phyloP scores from a whole-genome alignment of 306 rosid species.

The Begonia masoniana region DNA sequence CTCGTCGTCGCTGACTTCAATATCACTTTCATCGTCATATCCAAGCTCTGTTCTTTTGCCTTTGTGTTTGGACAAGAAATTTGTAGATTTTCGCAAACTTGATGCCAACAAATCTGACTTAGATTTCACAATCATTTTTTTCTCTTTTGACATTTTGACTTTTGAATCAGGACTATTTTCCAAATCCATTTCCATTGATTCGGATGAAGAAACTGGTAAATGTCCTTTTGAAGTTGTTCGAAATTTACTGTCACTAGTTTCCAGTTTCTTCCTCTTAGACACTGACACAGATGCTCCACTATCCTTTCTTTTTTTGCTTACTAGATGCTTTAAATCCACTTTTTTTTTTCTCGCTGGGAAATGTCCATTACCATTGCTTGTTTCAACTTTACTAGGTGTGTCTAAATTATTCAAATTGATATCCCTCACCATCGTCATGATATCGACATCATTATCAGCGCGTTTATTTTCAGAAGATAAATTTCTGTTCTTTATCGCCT shows the following conservation, averaged over 20 bases:
- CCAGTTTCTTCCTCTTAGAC: slow-evolving; percentile 53
- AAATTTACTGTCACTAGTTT: slow-evolving; percentile 29
- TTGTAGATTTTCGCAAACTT: slow-evolving; percentile 19
- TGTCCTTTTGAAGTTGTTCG: slow-evolving; percentile 31
- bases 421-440: slow-evolving; percentile 60
- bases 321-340: slow-evolving; percentile 21
- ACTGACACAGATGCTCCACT: slow-evolving; percentile 31
- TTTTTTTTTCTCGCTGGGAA: slow-evolving; percentile 26
- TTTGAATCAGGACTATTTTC: slow-evolving; percentile 26
- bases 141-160: slow-evolving; percentile 25
- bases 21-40: slow-evolving; percentile 25
- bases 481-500: slow-evolving; percentile 39
- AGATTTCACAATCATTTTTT: slow-evolving; percentile 26
- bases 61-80: slow-evolving; percentile 31
- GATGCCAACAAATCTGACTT: slow-evolving; percentile 42
- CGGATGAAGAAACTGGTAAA: slow-evolving; percentile 18
- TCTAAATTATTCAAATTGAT: slow-evolving; percentile 54
- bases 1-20: slow-evolving; percentile 38
- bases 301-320: slow-evolving; percentile 44
- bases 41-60: slow-evolving; percentile 27
- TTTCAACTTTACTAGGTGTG: slow-evolving; percentile 39
- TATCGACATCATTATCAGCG: slow-evolving; percentile 48
- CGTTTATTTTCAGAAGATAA: slow-evolving; percentile 26
- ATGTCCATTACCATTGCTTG: slow-evolving; percentile 66
- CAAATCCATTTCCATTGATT: slow-evolving; percentile 14